Evolutionary conservation across 1,139 yeast species (phyloP).

Genomic region (Sugiyamaella neomexicana): DNA sequence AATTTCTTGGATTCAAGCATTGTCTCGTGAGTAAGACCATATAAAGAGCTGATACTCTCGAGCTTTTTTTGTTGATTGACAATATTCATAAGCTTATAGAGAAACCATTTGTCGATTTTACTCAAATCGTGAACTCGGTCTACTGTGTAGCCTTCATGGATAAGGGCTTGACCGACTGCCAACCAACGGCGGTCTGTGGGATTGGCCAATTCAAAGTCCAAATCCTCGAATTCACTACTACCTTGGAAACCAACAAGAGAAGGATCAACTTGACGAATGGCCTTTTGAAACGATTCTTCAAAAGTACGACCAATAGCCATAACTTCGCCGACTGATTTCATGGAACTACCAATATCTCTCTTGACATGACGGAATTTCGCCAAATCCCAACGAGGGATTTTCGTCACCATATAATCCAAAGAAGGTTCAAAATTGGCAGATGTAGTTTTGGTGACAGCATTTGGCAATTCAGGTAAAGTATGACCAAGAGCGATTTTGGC

Average conservation of each 20-base stretch:
- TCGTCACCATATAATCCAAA: conserved; percentile 92
- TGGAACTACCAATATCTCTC: conserved; percentile 89
- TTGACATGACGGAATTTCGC: conserved; percentile 92
- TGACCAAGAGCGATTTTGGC: conserved; percentile 95
- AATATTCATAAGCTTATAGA: conserved; percentile 86
- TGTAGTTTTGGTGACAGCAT: conserved; percentile 94
- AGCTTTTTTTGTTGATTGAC: conserved; percentile 84
- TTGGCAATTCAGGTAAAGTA: conserved; percentile 91
- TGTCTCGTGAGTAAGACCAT: conserved; percentile 62
- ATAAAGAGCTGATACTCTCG: conserved; percentile 60
- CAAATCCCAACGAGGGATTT: conserved; percentile 98
- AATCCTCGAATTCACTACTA: conserved; percentile 64
- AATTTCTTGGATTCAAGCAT: conserved; percentile 83
- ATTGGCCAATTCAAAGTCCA: conserved; percentile 76
- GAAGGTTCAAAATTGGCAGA: conserved; percentile 97
- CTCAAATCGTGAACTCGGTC: conserved; percentile 88
- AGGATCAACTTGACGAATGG: conserved; percentile 95
- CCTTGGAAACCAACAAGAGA: conserved; percentile 92
- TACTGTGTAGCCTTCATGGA: conserved; percentile 86
- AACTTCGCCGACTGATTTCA: conserved; percentile 99
- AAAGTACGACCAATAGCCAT: conserved; percentile 98
- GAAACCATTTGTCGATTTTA: conserved; percentile 95
- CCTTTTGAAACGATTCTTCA: conserved; percentile 97
- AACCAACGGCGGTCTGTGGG: conserved; percentile 98
- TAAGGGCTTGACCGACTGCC: conserved; percentile 95